Evolutionary conservation across 371 early-diverging fungal species (phyloP), one percentile per base, ranked within the genome.

Genomic region (Mortierella sp.): DNA sequence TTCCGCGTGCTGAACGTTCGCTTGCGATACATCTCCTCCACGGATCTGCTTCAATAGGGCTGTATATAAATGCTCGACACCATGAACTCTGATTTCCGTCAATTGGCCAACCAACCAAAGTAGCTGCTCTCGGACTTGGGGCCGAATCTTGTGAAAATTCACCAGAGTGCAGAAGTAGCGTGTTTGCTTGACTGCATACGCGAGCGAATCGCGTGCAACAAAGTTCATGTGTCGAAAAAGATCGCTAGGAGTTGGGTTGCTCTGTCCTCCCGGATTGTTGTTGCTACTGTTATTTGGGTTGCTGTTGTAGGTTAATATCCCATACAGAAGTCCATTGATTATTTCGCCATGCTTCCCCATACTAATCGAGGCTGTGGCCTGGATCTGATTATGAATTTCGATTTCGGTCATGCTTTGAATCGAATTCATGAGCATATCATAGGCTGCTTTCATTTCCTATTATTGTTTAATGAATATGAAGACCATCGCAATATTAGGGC

Each of bases 261-360:
- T 67, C 22, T 66, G 57, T n/a, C 47, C 66, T 43, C 66, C 29
- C 43, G 56, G 7, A 26, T 45, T 58, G 56, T 19, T 51, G 66
- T 37, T 47, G 29, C 43, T 58, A 47, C 29, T 34, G 22, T 61
- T 54, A 22, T 28, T 37, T 19, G 29, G 37, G 23, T 86, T 83
- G 32, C 64, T 76, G 23, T 86, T 75, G 45, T 87, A 87, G 26
- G 89, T 90, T 19, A 92, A 68, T 2, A 89, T 84, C 5, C 89
- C 91, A 54, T 92, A 94, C 0, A 94, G 64, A 3, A 94, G 83
- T 15, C 93, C 94, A 47, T 87, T 86, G 45, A 90, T 87, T 28
- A 89, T 84, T 28, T 89, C 88, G 22, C 74, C 61, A 64, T 93
- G 92, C 61, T 84, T 81, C 29, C 60, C 83, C 85, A 87, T 90